A percentile compares a stretch with the other conserved stretches of the same genome.
Evolutionary conservation across 345 rosid species (phyloP).

Genomic region (Streptanthus diversifolius): DNA sequence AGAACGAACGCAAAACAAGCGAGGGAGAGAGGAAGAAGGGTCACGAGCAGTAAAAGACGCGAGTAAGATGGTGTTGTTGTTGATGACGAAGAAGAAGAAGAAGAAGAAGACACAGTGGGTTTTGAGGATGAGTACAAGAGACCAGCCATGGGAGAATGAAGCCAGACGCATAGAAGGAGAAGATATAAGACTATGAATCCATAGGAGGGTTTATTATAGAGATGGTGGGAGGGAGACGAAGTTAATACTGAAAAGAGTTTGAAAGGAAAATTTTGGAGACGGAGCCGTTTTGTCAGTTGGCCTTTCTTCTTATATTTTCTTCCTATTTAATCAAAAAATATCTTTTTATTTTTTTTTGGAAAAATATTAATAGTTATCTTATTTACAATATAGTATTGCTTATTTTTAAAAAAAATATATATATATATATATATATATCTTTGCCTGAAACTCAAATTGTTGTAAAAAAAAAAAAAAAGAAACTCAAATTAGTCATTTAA

Average conservation of each 20-base stretch:
- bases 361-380: no score
- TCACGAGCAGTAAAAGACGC: conserved; percentile 51
- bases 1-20: conserved; percentile 64
- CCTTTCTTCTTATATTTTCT: background rate
- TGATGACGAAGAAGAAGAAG: conserved; percentile 34
- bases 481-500: no score
- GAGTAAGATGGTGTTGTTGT: conserved; percentile 34
- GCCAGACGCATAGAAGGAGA: background rate
- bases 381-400: no score
- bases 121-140: conserved; percentile 30
- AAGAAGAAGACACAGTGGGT: conserved; percentile 7
- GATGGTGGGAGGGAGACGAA: conserved; percentile 25
- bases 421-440: no score
- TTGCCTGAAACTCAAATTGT: no score
- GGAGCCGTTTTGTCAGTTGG: conserved; percentile 30
- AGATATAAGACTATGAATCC: background rate
- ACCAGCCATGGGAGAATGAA: conserved; percentile 52
- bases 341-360: no score
- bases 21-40: conserved; percentile 56
- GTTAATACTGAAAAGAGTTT: conserved; percentile 27
- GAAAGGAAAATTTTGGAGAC: background rate
- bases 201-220: background rate
- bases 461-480: no score
- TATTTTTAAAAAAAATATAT: no score
- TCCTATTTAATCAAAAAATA: background rate